These are phyloP conservation scores for Candida sakaeoensis DNA, from an alignment of 805 yeast genomes.

Conservation along the genomic window DNA sequence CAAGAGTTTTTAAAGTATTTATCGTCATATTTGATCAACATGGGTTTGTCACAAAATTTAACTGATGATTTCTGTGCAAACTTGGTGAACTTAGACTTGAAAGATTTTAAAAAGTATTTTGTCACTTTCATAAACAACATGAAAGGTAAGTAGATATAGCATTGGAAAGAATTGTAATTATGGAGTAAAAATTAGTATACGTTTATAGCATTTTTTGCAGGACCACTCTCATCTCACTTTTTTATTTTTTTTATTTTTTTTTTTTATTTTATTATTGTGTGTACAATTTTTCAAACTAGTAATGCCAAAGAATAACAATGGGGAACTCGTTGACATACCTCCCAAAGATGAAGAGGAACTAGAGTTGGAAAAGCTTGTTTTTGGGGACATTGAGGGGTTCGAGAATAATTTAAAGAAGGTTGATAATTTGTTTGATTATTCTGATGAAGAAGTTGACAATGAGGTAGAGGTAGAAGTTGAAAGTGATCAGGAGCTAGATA, in stretches of 20 bases:
- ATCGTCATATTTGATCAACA: slow-evolving; percentile 51
- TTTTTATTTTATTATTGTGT: too few species aligned
- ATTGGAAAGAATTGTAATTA: slow-evolving; percentile 1
- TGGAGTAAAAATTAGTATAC: neutral
- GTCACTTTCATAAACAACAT: slow-evolving; percentile 38
- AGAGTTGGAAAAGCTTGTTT: slow-evolving; percentile 74
- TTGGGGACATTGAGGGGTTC: slow-evolving; percentile 82
- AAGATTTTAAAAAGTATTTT: slow-evolving; percentile 70
- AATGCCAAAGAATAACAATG: slow-evolving; percentile 13
- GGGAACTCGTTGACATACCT: slow-evolving; percentile 37
- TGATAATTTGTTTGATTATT: slow-evolving; percentile 52
- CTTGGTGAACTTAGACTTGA: slow-evolving; percentile 52
- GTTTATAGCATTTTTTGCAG: neutral
- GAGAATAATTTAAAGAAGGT: slow-evolving; percentile 58
- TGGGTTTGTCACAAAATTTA: slow-evolving; percentile 55
- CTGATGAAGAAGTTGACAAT: slow-evolving; percentile 23
- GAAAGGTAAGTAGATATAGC: slow-evolving; percentile 20
- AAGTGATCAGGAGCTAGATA: slow-evolving; percentile 28
- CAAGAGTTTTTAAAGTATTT: slow-evolving; percentile 45
- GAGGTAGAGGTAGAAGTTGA: slow-evolving; percentile 26
- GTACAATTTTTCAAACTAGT: neutral
- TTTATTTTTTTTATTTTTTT: slow-evolving; percentile 3
- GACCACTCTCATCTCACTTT: neutral
- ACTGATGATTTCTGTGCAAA: slow-evolving; percentile 59
- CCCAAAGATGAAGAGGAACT: slow-evolving; percentile 85